Conservation (phyloP, 1,139 yeast species). For the Dujonia santamariae region DNA sequence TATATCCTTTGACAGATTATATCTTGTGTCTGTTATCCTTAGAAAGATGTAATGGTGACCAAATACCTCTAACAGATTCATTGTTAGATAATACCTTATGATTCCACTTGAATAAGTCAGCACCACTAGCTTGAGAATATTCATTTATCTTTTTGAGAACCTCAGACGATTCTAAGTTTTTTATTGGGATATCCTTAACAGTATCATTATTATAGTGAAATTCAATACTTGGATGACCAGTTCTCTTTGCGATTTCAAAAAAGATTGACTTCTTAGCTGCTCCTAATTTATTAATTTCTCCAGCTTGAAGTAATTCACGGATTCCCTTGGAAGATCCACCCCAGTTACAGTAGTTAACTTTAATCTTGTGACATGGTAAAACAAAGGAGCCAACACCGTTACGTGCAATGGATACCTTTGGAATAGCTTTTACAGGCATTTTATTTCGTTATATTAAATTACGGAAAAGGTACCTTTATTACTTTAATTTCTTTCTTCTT, state of each 20-base stretch:
- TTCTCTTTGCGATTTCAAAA: slow-evolving; percentile 63
- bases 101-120: slow-evolving; percentile 40
- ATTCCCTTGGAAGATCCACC: slow-evolving; percentile 93
- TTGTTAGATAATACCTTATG: slow-evolving; percentile 78
- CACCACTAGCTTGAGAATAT: slow-evolving; percentile 39
- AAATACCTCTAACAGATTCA: slow-evolving; percentile 88
- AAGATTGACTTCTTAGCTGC: slow-evolving; percentile 59
- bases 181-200: slow-evolving; percentile 42
- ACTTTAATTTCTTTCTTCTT: no score
- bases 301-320: slow-evolving; percentile 59
- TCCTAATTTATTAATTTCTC: slow-evolving; percentile 59
- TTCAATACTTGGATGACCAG: slow-evolving; percentile 79
- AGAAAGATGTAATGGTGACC: slow-evolving; percentile 93
- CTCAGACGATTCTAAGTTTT: slow-evolving; percentile 58
- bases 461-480: no score
- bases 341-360: slow-evolving; percentile 84
- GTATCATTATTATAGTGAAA: slow-evolving; percentile 56
- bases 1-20: no score
- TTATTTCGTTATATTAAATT: no score
- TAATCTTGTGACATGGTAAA: slow-evolving; percentile 68
- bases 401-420: slow-evolving; percentile 55
- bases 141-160: slow-evolving; percentile 60
- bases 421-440: slow-evolving; percentile 52
- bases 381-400: slow-evolving; percentile 84
- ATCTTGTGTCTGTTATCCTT: slow-evolving; percentile 67